Evolutionary conservation across 108 stramenopile genomes (phyloP).

Genomic region (Schizochytrium sp.): DNA sequence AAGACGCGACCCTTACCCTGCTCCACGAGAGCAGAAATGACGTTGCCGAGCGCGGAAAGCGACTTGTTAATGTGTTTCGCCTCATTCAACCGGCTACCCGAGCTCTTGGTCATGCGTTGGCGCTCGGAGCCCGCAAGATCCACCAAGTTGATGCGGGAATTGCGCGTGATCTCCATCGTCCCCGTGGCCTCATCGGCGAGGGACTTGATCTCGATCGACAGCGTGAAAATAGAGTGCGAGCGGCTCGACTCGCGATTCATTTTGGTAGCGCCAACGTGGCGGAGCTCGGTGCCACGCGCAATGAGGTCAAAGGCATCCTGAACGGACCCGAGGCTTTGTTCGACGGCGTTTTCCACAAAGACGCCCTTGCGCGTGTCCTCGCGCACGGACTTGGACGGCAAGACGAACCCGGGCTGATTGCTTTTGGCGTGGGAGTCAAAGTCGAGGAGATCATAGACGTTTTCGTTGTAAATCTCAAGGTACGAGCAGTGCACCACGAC

Average conservation of each 20-base stretch:
- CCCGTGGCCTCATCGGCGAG: constrained; percentile 31
- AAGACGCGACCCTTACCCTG: constrained; percentile 28
- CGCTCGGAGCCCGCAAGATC: constrained; percentile 84
- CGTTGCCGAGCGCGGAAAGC: constrained; percentile 54
- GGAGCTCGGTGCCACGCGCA: constrained; percentile 60
- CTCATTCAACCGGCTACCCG: constrained; percentile 59
- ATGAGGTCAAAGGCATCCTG: constrained; percentile 63
- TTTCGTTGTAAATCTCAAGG: constrained; percentile 44
- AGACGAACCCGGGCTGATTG: not conserved
- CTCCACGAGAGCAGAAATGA: constrained; percentile 60
- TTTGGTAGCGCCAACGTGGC: constrained; percentile 60
- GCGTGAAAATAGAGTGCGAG: constrained; percentile 70
- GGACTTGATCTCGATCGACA: constrained; percentile 59
- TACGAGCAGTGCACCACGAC: constrained; percentile 25
- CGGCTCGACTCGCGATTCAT: constrained; percentile 71
- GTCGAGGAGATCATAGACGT: constrained; percentile 35
- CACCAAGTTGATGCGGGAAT: constrained; percentile 52
- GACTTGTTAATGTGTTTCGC: constrained; percentile 64
- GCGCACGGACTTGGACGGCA: not conserved
- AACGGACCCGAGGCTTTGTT: constrained; percentile 60
- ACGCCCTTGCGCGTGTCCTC: constrained; percentile 11
- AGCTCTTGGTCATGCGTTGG: constrained; percentile 42
- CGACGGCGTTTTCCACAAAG: constrained; percentile 36
- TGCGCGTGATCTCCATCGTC: constrained; percentile 39
- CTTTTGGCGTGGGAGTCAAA: not conserved